These are phyloP conservation scores for Calonectria multiphialidica DNA, from an alignment of 2,329 filamentous ascomycete genomes.

Conservation along the genomic window DNA sequence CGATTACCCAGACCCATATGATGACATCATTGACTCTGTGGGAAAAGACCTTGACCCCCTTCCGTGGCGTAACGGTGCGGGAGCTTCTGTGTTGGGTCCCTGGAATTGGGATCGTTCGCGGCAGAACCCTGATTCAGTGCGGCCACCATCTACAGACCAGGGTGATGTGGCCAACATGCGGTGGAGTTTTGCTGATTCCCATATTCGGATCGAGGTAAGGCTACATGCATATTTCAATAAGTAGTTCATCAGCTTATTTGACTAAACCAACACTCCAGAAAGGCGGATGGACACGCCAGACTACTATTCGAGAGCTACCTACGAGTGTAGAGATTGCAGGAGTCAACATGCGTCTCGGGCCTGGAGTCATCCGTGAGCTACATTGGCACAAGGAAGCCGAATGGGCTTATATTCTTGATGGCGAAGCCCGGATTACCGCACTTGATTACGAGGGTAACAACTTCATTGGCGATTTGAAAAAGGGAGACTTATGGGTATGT, in stretches of 20 bases:
- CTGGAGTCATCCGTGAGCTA: conserved; percentile 80
- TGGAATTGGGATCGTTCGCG: conserved; percentile 76
- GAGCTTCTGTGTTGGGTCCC: conserved; percentile 77
- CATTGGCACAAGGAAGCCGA: conserved; percentile 88
- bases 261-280: conserved; percentile 58
- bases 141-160: conserved; percentile 81
- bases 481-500: conserved; percentile 73
- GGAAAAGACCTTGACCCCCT: conserved; percentile 71
- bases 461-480: conserved; percentile 81
- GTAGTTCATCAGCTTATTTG: no score
- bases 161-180: conserved; percentile 78
- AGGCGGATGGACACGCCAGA: conserved; percentile 83
- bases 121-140: conserved; percentile 78
- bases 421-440: conserved; percentile 77
- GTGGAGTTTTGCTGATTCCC: conserved; percentile 77
- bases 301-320: conserved; percentile 73
- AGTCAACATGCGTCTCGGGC: conserved; percentile 82
- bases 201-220: conserved; percentile 70
- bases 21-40: conserved; percentile 71
- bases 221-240: accelerated
- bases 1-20: conserved; percentile 69
- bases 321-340: conserved; percentile 78
- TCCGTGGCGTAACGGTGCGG: conserved; percentile 73
- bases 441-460: conserved; percentile 81
- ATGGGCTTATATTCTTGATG: conserved; percentile 81